Evolutionary conservation across 2,329 filamentous ascomycete species (phyloP).

Genomic region (Aspergillus novofumigatus): DNA sequence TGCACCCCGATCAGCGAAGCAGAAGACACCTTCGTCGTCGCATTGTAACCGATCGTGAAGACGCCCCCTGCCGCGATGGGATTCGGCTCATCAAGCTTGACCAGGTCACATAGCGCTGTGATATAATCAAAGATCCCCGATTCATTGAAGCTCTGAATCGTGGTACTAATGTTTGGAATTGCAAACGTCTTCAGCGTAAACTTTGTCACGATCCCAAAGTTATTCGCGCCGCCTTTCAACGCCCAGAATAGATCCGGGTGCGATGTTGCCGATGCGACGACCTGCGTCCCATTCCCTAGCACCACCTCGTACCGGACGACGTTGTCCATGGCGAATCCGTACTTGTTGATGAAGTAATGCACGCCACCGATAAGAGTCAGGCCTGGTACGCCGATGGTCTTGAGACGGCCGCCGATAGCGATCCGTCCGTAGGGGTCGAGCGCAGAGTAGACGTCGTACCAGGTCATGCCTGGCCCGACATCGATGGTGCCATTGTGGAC

Average conservation of each 20-base stretch:
- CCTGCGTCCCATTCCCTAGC: slow-evolving; percentile 26
- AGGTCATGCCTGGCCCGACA: slow-evolving; percentile 24
- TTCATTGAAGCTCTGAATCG: slow-evolving; percentile 30
- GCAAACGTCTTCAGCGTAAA: slow-evolving; percentile 24
- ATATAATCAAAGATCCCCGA: slow-evolving; percentile 21
- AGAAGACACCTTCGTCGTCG: slow-evolving; percentile 18
- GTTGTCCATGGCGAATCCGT: slow-evolving; percentile 33
- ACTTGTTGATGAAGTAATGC: slow-evolving; percentile 28
- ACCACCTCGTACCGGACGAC: slow-evolving; percentile 31
- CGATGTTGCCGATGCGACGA: slow-evolving; percentile 19
- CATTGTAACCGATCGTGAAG: slow-evolving; percentile 26
- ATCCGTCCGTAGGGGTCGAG: slow-evolving; percentile 22
- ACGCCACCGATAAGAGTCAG: slow-evolving; percentile 34
- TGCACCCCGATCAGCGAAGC: slow-evolving; percentile 32
- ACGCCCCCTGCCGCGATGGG: slow-evolving; percentile 30
- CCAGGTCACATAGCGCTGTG: slow-evolving; percentile 23
- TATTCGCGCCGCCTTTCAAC: slow-evolving; percentile 33
- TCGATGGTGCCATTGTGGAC: slow-evolving; percentile 22
- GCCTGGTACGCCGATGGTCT: slow-evolving; percentile 34
- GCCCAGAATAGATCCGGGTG: slow-evolving; percentile 34
- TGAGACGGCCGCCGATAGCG: slow-evolving; percentile 30
- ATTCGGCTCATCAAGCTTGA: slow-evolving; percentile 17
- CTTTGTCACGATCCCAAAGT: slow-evolving; percentile 32
- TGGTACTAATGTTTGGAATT: slow-evolving; percentile 27
- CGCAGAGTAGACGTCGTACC: slow-evolving; percentile 27